phyloP scores from a whole-genome alignment of 805 yeast genomes.

The Saturnispora dispora region DNA sequence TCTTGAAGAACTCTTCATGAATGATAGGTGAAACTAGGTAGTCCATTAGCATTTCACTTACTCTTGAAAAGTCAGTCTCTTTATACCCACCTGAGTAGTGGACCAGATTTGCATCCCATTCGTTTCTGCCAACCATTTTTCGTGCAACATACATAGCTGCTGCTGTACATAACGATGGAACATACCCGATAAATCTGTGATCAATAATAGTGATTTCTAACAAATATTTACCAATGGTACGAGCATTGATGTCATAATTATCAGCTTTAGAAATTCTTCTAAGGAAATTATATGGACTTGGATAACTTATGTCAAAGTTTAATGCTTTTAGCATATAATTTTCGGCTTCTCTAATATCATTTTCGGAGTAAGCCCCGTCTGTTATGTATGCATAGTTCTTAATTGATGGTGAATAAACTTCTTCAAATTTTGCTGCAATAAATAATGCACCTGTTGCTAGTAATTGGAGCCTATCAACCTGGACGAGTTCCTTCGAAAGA shows the following conservation, averaged over 20 bases:
- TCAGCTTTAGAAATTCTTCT: conserved; percentile 87
- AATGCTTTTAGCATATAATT: conserved; percentile 63
- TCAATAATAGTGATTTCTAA: conserved; percentile 73
- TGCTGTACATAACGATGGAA: conserved; percentile 78
- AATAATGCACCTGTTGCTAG: conserved; percentile 79
- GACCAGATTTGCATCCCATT: conserved; percentile 80
- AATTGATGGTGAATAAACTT: conserved; percentile 79
- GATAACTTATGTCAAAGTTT: conserved; percentile 69
- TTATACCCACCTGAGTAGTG: conserved; percentile 90
- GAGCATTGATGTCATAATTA: conserved; percentile 72
- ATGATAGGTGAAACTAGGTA: conserved; percentile 72
- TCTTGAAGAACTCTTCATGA: conserved; percentile 88
- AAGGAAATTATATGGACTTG: conserved; percentile 84
- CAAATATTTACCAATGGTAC: conserved; percentile 79
- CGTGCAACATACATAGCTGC: conserved; percentile 81
- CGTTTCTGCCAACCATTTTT: conserved; percentile 51
- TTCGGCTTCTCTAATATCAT: conserved; percentile 77
- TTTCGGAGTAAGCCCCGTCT: conserved; percentile 75
- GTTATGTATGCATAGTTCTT: conserved; percentile 81
- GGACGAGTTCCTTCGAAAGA: conserved; percentile 63
- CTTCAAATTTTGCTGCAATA: conserved; percentile 90
- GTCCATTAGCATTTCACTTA: conserved; percentile 65
- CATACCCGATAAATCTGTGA: conserved; percentile 58
- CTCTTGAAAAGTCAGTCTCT: conserved; percentile 61
- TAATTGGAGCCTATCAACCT: conserved; percentile 72